Evolutionary conservation across 257 asterid genomes (phyloP), one percentile per base, ranked within the genome.

Genomic region (Capsicum pubescens): DNA sequence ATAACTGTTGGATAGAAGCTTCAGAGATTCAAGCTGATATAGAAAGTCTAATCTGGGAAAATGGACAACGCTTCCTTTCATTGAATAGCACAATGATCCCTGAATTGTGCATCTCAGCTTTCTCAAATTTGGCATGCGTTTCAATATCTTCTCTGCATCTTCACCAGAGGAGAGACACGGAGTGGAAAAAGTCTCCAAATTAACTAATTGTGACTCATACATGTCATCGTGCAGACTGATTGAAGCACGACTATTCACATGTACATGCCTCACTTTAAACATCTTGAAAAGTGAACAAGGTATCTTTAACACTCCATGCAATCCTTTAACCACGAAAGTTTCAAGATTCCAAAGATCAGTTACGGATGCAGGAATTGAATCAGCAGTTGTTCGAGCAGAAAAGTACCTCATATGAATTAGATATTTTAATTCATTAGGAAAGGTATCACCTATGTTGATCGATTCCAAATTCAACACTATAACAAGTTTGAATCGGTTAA

Each of bases 391-490:
- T 32, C 14, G 82, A 52, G 19, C 26, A 77, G 82, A 10, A 3
- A 84, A 63, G 58, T 84, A 84, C 69, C 79, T 84, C 44, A 78
- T 11, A 46, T 76, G 83, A 48, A 70, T 35, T 12, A 84, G 16
- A 3, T 67, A 36, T 61, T 8, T 26, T 3, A 64, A 4, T 50
- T 64, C 57, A 26, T 9, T 6, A 0, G n/a, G 82, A 19, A 11
- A 50, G 21, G 14, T 15, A 8, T 6, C 19, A 17, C 19, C 19
- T 12, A 72, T 70, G 39, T 10, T 8, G 8, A 56, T 4, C 4
- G 19, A 26, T 10, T 15, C 39, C 55, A 71, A 19, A 58, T 52
- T 60, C 36, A 85, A 39, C 50, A 82, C 85, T 46, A 50, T 82
- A 1, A 85, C 71, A 32, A 85, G 87, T 52, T 72, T 82, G 50